These are phyloP conservation scores for Didymella glomerata DNA, from an alignment of 2,329 filamentous ascomycete genomes.

Conservation along the genomic window DNA sequence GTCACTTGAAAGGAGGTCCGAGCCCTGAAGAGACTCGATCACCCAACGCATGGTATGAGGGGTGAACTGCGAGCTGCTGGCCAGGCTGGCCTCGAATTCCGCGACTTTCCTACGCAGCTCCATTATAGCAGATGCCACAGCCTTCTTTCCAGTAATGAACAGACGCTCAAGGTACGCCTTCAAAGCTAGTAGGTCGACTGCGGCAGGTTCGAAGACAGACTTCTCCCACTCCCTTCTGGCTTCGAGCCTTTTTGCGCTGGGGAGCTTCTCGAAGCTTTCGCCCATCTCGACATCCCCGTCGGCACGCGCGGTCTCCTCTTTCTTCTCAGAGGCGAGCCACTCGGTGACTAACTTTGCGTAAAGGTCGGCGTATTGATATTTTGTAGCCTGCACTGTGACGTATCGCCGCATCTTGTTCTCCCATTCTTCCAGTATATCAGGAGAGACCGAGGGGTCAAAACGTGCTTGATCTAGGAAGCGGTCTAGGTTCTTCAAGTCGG, in stretches of 20 bases:
- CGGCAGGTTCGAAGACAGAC: constrained; percentile 41
- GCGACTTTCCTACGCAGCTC: constrained; percentile 30
- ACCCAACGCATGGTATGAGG: constrained; percentile 49
- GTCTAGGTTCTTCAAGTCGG: constrained; percentile 44
- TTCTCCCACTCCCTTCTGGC: constrained; percentile 44
- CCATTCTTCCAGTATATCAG: constrained; percentile 46
- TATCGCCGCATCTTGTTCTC: constrained; percentile 41
- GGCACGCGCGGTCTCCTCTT: constrained; percentile 27
- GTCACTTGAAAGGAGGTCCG: constrained; percentile 56
- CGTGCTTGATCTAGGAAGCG: constrained; percentile 49
- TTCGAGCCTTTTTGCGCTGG: constrained; percentile 41
- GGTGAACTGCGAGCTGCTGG: constrained; percentile 44
- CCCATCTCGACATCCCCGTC: constrained; percentile 38
- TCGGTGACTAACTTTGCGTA: constrained; percentile 50
- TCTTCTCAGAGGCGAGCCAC: constrained; percentile 46
- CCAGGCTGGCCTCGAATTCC: constrained; percentile 35
- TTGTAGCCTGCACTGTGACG: constrained; percentile 48
- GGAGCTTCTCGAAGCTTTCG: constrained; percentile 45
- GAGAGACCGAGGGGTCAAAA: constrained; percentile 49
- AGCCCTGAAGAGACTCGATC: constrained; percentile 55
- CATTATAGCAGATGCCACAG: constrained; percentile 25
- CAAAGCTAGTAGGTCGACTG: constrained; percentile 33
- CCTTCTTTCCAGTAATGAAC: constrained; percentile 35
- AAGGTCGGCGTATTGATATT: constrained; percentile 47
- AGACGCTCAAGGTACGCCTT: constrained; percentile 36